These are phyloP conservation scores for Beta lomatogona DNA, from an alignment of 179 eudicot genomes.

Conservation along the genomic window DNA sequence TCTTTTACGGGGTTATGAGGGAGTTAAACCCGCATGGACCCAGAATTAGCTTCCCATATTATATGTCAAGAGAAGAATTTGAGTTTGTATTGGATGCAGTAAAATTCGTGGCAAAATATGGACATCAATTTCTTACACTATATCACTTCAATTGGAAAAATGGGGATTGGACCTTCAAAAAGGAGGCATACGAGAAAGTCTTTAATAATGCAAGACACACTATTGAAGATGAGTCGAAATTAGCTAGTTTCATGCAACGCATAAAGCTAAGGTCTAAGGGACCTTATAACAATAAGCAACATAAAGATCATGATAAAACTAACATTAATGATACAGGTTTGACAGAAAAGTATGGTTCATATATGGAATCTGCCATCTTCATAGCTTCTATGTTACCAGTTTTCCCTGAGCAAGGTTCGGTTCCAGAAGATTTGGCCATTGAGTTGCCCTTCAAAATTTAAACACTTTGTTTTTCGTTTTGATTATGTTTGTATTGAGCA, in stretches of 20 bases:
- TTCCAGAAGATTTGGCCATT: slow-evolving; percentile 47
- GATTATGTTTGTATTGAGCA: neutral
- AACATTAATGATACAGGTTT: neutral
- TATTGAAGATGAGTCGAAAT: neutral
- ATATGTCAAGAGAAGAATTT: slow-evolving; percentile 69
- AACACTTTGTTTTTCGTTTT: neutral
- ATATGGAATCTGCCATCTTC: slow-evolving; percentile 45
- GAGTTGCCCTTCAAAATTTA: slow-evolving; percentile 53
- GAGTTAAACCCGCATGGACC: slow-evolving; percentile 72
- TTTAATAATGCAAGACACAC: neutral
- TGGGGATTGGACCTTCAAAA: slow-evolving; percentile 62
- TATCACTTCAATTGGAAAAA: slow-evolving; percentile 68
- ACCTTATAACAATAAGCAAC: neutral
- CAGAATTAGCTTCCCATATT: slow-evolving; percentile 74
- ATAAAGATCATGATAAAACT: neutral
- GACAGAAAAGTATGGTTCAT: slow-evolving; percentile 30
- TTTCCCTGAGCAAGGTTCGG: slow-evolving; percentile 32
- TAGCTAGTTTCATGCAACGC: slow-evolving; percentile 15
- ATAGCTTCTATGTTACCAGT: slow-evolving; percentile 49
- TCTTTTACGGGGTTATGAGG: slow-evolving; percentile 53
- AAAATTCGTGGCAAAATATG: slow-evolving; percentile 58
- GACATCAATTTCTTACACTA: slow-evolving; percentile 63
- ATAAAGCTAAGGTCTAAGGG: slow-evolving; percentile 11
- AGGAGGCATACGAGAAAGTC: slow-evolving; percentile 20
- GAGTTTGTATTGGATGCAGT: slow-evolving; percentile 52